Evolutionary conservation across 2,329 filamentous ascomycete species (phyloP).

Genomic region (Aspergillus costaricaensis): DNA sequence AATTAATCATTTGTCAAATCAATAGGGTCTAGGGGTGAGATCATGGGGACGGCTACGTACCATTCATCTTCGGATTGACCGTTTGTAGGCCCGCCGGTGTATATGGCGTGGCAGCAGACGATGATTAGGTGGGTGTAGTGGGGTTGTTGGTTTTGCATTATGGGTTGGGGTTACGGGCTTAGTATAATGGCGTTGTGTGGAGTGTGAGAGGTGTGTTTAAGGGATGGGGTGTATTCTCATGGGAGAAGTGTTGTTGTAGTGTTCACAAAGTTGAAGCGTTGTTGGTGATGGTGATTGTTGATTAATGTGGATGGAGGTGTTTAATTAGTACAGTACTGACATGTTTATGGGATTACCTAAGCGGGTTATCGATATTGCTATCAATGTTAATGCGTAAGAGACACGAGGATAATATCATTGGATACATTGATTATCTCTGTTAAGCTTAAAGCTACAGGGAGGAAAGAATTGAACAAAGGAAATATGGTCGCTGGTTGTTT

Average conservation of each 20-base stretch:
- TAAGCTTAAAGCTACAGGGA: not conserved
- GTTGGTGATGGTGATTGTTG: no score
- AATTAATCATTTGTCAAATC: not conserved
- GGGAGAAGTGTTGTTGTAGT: not conserved
- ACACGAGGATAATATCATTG: no score
- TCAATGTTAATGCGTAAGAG: no score
- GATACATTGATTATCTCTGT: not conserved
- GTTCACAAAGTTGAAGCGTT: no score
- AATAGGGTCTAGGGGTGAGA: not conserved
- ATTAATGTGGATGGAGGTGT: no score
- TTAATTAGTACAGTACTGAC: no score
- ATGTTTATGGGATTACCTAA: no score
- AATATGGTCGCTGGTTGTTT: not conserved
- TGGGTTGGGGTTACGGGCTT: not conserved
- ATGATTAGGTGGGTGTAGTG: constrained; percentile 63
- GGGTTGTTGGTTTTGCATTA: not conserved
- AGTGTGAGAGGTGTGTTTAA: not conserved
- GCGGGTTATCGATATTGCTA: no score
- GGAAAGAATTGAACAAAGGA: not conserved
- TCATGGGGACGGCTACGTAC: constrained; percentile 33
- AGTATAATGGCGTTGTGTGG: not conserved
- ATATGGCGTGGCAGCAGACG: constrained; percentile 84
- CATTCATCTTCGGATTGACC: constrained; percentile 63
- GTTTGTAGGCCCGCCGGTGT: constrained; percentile 58
- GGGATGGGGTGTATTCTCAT: not conserved